Evolutionary conservation across 176 grass and related monocot species (phyloP).

Genomic region (Lolium rigidum): DNA sequence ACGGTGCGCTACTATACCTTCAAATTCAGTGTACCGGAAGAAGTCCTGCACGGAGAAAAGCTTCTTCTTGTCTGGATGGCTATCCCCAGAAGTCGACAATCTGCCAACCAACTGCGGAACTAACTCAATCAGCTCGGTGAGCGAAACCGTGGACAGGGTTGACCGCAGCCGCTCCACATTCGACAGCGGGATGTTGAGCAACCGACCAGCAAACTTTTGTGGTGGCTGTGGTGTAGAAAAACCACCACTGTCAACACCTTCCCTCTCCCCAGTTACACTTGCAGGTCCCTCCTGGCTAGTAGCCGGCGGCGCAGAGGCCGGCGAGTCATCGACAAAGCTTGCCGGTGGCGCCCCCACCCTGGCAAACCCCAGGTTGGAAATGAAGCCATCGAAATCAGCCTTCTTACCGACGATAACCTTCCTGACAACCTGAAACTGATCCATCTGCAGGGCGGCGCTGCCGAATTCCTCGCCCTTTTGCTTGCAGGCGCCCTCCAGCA

Average conservation of each 20-base stretch:
- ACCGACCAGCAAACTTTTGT: constrained; percentile 57
- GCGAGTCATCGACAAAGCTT: constrained; percentile 37
- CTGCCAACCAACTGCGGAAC: constrained; percentile 72
- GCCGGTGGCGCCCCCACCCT: constrained; percentile 54
- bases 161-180: constrained; percentile 91
- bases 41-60: constrained; percentile 97
- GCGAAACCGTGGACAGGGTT: constrained; percentile 70
- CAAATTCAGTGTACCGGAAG: constrained; percentile 83
- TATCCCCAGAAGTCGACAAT: constrained; percentile 47
- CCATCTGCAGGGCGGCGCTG: constrained; percentile 5
- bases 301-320: constrained; percentile 21
- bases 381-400: constrained; percentile 83
- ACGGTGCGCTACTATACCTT: constrained; percentile 56
- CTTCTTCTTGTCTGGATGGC: constrained; percentile 95
- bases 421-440: constrained; percentile 57
- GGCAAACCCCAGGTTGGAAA: constrained; percentile 78
- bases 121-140: constrained; percentile 75
- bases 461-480: constrained; percentile 44
- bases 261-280: constrained; percentile 43
- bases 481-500: constrained; percentile 53
- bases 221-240: constrained; percentile 21
- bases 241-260: constrained; percentile 38
- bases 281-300: constrained; percentile 21
- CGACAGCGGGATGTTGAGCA: constrained; percentile 81
- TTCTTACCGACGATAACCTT: constrained; percentile 71